A percentile compares a stretch with the other conserved stretches of the same genome.
Evolutionary conservation across 2,329 filamentous ascomycete genomes (phyloP).

Genomic region (Zasmidium angulare): DNA sequence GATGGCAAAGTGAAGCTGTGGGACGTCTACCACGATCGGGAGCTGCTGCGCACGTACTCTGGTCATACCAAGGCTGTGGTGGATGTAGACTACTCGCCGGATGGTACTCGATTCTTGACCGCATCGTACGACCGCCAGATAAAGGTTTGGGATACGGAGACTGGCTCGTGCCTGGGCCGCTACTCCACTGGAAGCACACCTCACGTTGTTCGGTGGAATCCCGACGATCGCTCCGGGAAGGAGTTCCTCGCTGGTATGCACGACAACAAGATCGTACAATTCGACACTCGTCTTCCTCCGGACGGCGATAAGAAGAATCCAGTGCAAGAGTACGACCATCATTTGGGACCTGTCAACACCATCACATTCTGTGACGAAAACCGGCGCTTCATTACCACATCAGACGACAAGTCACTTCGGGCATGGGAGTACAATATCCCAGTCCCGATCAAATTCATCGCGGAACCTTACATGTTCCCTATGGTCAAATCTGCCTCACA

Average conservation of each 20-base stretch:
- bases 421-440: slow-evolving; percentile 99
- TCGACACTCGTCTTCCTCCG: slow-evolving; percentile 70
- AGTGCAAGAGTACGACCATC: slow-evolving; percentile 97
- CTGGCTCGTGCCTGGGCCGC: slow-evolving; percentile 79
- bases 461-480: slow-evolving; percentile 96
- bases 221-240: slow-evolving; percentile 70
- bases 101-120: slow-evolving; percentile 83
- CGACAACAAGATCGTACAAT: slow-evolving; percentile 98
- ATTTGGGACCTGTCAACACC: slow-evolving; percentile 95
- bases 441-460: slow-evolving; percentile 97
- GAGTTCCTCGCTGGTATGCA: slow-evolving; percentile 97
- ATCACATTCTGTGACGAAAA: slow-evolving; percentile 95
- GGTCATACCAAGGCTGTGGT: slow-evolving; percentile 89
- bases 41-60: slow-evolving; percentile 85
- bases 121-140: slow-evolving; percentile 93
- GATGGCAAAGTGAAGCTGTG: slow-evolving; percentile 91
- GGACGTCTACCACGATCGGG: slow-evolving; percentile 87
- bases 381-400: slow-evolving; percentile 95
- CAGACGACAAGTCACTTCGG: slow-evolving; percentile 91
- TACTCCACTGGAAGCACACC: slow-evolving; percentile 95
- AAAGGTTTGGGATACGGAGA: slow-evolving; percentile 98
- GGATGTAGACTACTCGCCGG: slow-evolving; percentile 81
- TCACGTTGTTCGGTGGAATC: slow-evolving; percentile 93
- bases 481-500: slow-evolving; percentile 84
- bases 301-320: slow-evolving; percentile 57